A percentile compares a stretch with the other conserved stretches of the same genome.
Evolutionary conservation across 805 yeast genomes (phyloP).

Genomic region (Candida insectalens): DNA sequence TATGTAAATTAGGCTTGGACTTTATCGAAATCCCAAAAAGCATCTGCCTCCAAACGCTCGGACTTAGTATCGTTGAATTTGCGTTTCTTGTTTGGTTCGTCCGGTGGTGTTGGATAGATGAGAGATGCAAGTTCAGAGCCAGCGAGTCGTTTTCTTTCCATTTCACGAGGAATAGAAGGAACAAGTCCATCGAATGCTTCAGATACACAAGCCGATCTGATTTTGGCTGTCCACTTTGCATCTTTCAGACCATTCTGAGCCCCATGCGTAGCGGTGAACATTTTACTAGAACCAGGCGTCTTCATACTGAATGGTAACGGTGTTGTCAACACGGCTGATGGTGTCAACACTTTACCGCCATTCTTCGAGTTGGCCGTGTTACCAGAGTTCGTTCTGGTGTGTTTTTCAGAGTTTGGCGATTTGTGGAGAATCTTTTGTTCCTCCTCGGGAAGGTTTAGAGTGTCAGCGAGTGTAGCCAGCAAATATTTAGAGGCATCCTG

Average conservation of each 20-base stretch:
- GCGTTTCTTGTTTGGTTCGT: conserved; percentile 14
- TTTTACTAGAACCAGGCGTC: conserved; percentile 16
- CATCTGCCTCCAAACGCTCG: conserved; percentile 6
- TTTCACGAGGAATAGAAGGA: conserved; percentile 13
- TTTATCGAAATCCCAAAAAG: conserved; percentile 22
- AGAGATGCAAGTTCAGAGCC: conserved; percentile 7
- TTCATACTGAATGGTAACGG: conserved; percentile 26
- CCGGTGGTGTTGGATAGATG: conserved; percentile 29
- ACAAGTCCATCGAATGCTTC: conserved; percentile 38
- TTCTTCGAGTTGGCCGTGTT: neutral
- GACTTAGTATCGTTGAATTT: conserved; percentile 2
- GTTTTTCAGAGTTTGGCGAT: conserved; percentile 1
- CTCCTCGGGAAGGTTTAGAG: conserved; percentile 35
- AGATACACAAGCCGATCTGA: conserved; percentile 34
- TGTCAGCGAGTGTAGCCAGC: conserved; percentile 40
- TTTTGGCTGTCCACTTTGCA: conserved; percentile 27
- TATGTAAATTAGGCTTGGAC: no score
- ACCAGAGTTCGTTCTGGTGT: neutral
- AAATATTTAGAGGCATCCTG: conserved; percentile 39
- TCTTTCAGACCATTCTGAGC: conserved; percentile 1
- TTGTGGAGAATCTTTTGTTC: conserved; percentile 19
- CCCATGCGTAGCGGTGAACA: conserved; percentile 1
- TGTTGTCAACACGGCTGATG: conserved; percentile 30
- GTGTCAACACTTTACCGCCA: conserved; percentile 19
- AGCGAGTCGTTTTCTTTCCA: conserved; percentile 8